Base-by-base conservation (phyloP, 1,284 basidiomycete genomes). In the Somion occarium region DNA sequence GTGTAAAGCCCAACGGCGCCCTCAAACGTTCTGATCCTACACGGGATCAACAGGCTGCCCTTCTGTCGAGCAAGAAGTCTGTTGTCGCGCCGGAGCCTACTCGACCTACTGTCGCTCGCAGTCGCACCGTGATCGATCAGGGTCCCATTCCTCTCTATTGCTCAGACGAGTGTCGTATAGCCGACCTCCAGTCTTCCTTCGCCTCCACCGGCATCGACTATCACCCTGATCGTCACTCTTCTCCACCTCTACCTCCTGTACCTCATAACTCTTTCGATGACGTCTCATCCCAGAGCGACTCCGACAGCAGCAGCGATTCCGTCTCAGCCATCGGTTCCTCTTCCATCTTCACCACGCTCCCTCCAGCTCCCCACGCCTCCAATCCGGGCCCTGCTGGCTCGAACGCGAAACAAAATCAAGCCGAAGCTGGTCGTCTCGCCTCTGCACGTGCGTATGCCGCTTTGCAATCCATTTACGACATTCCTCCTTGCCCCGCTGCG, bases 121-220 rank as follows among this genome's bases (percentile, higher is more conserved):
- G 75, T 43, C 78, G 80, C 39, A 82, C 80, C 3, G 72, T 88
- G 67, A 88, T 90, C 69, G 86, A 88, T 69, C 85, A 85, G 64
- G 73, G 75, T 1, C 87, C 83, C 11, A 79, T 79, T 2, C 85
- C 87, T 20, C 76, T 90, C 55, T 91, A 90, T 69, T 91, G 87
- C 69, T 89, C 86, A 2, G 84, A 88, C 56, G 77, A 83, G 61
- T 91, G 87, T 65, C 74, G 78, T 54, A 66, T 82, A 38, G 69
- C 69, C 41, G 86, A 88, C 65, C 62, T 80, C 57, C 69, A 73
- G 60, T 69, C 67, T 57, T 62, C 60, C 41, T 65, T 71, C 38
- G 69, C 70, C 46, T 69, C 65, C 53, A 63, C 75, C 42, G 70
- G 73, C 44, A 67, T 75, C 64, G 66, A 78, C 58, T 80, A 71